Evolutionary conservation across 2,329 filamentous ascomycete species (phyloP), one percentile per base, ranked within the genome.

Genomic region (Alternaria atra): DNA sequence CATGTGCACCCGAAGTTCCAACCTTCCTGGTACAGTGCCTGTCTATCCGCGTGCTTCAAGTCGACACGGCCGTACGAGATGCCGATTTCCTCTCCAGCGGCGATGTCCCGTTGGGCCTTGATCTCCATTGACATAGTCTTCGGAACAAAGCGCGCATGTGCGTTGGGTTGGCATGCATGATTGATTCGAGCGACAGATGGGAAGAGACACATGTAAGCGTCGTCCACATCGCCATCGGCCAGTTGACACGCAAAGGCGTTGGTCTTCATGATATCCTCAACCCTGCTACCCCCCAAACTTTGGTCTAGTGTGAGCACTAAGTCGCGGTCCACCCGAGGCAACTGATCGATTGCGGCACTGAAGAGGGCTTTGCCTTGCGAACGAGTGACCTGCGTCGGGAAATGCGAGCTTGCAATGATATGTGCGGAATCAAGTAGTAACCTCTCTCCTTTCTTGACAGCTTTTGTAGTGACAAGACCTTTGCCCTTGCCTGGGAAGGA

Each of bases 1-100:
- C 70, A 73, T 9, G 68, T 66, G 44, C 71, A 72, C 6, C 32
- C 62, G 43, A 72, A 72, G 35, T 65, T 67, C 70, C 70, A 73
- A 7, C 65, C 66, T 20, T 69, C 52, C 32, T 52, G 58, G 47
- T 73, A 71, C 27, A 70, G 46, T 17, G 55, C 55, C 37, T 68
- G 66, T 12, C 69, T 51, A 29, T 70, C 66, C 4, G 64, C 55
- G 20, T 63, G 55, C 50, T 61, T 60, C 48, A 71, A 43, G n/a
- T 72, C 67, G 4, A 73, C 39, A 20, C 48, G 61, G 3, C 69
- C 69, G 27, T 73, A 71, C 3, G 66, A 67, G 35, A 72, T 71
- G 34, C 50, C 67, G 43, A 73, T 71, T 25, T 73, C 71, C 27
- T 71, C 69, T 2, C 71, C 69, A 6, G 60, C 50, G 2, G 25